phyloP scores from a whole-genome alignment of 2,329 filamentous ascomycete species.

The Alternaria longipes region DNA sequence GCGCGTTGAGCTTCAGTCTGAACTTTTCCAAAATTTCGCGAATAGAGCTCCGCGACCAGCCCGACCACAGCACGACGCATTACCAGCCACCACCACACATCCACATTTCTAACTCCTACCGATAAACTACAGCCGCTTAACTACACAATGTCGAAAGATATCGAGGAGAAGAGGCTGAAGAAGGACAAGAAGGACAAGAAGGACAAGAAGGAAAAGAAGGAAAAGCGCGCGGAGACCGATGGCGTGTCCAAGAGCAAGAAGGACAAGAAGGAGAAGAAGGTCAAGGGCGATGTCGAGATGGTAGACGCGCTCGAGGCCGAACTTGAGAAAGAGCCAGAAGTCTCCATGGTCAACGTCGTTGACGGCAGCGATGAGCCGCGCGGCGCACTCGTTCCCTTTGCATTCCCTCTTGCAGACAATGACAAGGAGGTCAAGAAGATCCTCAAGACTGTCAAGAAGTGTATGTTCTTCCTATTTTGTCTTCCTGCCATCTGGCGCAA shows the following conservation, averaged over 20 bases:
- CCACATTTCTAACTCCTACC: conserved; percentile 1
- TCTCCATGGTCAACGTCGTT: conserved; percentile 57
- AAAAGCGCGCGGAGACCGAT: conserved; percentile 64
- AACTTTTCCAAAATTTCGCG: conserved; percentile 21
- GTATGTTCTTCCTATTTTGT: conserved; percentile 46
- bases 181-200: conserved; percentile 66
- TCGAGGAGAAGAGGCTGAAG: conserved; percentile 52
- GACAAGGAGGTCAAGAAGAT: conserved; percentile 75
- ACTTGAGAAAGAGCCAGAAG: conserved; percentile 70
- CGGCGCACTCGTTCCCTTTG: conserved; percentile 79
- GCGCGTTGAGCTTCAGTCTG: conserved; percentile 12
- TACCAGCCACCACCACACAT: conserved; percentile 5
- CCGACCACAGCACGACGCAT: conserved; percentile 20
- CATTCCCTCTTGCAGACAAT: conserved; percentile 78
- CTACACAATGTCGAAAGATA: conserved; percentile 49
- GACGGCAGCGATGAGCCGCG: conserved; percentile 54
- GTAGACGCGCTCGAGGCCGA: conserved; percentile 63
- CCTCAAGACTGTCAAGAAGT: conserved; percentile 71
- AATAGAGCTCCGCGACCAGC: conserved; percentile 12
- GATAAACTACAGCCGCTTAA: conserved; percentile 8
- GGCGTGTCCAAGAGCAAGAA: conserved; percentile 63
- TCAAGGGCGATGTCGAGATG: conserved; percentile 65
- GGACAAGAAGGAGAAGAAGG: conserved; percentile 71
- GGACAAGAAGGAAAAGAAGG: conserved; percentile 77
- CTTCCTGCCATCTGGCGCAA: conserved; percentile 14